Evolutionary conservation across 345 rosid genomes (phyloP), one percentile per base, ranked within the genome.

Genomic region (Erodium maritimum): DNA sequence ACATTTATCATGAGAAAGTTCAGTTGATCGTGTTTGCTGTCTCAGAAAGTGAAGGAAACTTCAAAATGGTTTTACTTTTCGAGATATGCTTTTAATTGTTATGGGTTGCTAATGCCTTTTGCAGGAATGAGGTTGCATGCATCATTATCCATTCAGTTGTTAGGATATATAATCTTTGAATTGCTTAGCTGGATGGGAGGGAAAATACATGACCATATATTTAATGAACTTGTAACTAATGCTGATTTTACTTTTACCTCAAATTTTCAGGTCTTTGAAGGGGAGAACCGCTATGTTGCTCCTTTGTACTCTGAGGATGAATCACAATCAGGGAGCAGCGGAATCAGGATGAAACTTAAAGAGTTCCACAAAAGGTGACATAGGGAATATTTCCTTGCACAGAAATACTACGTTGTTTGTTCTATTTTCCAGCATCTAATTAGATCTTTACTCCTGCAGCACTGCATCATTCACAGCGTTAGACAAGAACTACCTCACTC

Each of bases 401-500:
- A 20, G 0, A 22, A 25, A 12, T 20, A 34, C 60, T 21, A 21
- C 18, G 12, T 3, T 45, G 1, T 9, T 52, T 55, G 21, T 22
- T 52, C 50, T 34, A 0, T 13, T 46, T 55, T 13, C 21, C 33
- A 7, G 33, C 33, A 17, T 23, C 53, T 50, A 50, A 17, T 18
- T 23, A n/a, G n/a, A 14, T 14, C 50, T 52, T 22, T 24, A 29
- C 10, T 53, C 60, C 22, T 73, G 74, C 83, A 87, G 97, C n/a
- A 71, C 90, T 0, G 82, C 89, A 21, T 82, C 96, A 3, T 87
- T 87, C 68, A 75, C 90, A 16, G 89, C 85, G 64, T 66, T 80
- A 62, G 96, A 87, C 63, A 87, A 62, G 76, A 87, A 90, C 65
- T 87, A 80, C 76, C 86, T 85, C 64, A 83, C 96, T 50, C 87